Conservation (phyloP, 805 yeast species). For the Starmerella gropengiesseri region DNA sequence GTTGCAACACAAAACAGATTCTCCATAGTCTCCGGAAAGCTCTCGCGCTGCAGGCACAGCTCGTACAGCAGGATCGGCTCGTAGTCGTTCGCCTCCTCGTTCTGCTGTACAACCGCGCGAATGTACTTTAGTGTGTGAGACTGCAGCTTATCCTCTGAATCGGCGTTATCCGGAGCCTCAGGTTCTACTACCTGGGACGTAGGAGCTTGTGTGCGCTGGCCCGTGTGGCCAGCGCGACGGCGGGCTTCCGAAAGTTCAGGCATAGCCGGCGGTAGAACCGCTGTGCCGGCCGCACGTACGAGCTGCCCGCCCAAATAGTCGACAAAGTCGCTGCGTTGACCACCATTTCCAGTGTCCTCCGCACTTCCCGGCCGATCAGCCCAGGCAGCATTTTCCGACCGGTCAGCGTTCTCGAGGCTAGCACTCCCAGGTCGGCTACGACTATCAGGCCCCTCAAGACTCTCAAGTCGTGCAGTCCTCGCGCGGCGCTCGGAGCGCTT, state of each 20-base stretch:
- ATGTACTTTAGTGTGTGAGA: background rate
- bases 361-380: too few species aligned
- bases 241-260: conserved; percentile 1
- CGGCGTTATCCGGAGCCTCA: background rate
- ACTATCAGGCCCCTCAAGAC: too few species aligned
- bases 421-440: too few species aligned
- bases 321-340: too few species aligned
- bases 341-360: too few species aligned
- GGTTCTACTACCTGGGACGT: too few species aligned
- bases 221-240: background rate
- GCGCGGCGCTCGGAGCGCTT: too few species aligned
- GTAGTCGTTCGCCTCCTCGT: background rate
- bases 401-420: too few species aligned
- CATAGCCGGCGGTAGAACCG: conserved; percentile 3
- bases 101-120: background rate
- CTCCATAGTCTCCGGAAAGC: conserved; percentile 15
- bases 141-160: background rate
- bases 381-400: too few species aligned
- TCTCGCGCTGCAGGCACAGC: conserved; percentile 12
- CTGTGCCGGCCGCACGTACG: conserved; percentile 6
- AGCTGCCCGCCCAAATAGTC: conserved; percentile 3
- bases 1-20: conserved; percentile 12
- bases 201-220: background rate
- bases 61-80: conserved; percentile 12
- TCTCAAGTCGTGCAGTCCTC: too few species aligned